Evolutionary conservation across 169 alveolate species (phyloP).

Genomic region (Plasmodium ovale): DNA sequence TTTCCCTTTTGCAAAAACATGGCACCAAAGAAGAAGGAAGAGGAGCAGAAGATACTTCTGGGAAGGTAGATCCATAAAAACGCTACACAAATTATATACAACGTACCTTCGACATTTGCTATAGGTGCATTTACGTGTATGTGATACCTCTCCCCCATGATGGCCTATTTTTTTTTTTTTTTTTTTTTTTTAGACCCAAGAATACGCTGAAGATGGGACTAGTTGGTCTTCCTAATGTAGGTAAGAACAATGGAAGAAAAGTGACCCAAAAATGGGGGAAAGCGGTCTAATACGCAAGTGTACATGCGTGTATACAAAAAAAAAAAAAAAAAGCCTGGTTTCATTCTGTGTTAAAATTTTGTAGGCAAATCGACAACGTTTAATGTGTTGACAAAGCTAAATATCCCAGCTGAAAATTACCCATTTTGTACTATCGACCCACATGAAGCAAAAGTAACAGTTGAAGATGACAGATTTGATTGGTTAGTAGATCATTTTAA

Average conservation of each 20-base stretch:
- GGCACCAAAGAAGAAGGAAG: constrained; percentile 90
- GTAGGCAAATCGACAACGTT: constrained; percentile 98
- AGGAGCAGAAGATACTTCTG: constrained; percentile 79
- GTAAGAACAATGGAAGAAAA: constrained; percentile 96
- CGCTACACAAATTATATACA: too few relatives aligned
- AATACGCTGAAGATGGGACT: constrained; percentile 97
- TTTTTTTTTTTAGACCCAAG: constrained; percentile 84
- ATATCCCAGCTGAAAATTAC: constrained; percentile 98
- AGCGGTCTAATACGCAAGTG: constrained; percentile 89
- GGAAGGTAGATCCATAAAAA: constrained; percentile 73
- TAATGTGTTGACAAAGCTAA: constrained; percentile 95
- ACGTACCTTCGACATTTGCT: too few relatives aligned
- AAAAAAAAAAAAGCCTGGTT: constrained; percentile 69
- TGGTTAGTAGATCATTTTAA: constrained; percentile 93
- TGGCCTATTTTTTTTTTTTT: neutral
- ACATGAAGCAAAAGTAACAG: constrained; percentile 94
- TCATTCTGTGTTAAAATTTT: constrained; percentile 78
- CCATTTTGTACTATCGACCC: constrained; percentile 98
- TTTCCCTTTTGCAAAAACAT: constrained; percentile 28
- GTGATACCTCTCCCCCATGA: too few relatives aligned
- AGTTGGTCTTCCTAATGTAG: constrained; percentile 99
- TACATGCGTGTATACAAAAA: neutral
- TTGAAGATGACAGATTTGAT: constrained; percentile 96
- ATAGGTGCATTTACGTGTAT: too few relatives aligned
- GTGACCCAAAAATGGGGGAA: constrained; percentile 91